Base-by-base conservation (phyloP, 345 rosid genomes). In the Arabidopsis suecica region DNA sequence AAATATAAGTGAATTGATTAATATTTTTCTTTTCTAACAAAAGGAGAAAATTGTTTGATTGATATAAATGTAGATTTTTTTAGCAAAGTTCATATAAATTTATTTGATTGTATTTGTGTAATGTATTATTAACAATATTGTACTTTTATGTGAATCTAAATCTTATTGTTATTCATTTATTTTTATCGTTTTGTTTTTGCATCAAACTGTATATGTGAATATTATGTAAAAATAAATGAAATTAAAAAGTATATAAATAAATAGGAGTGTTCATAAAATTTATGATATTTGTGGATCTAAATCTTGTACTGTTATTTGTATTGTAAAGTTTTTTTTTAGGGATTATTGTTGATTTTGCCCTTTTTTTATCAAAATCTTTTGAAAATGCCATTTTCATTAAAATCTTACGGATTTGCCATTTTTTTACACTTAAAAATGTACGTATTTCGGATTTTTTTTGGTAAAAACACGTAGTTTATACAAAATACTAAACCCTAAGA, bases 1-100 rank as follows among this genome's bases (percentile, higher is more conserved):
- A 71, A 65, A 50, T 47, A 18, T 38, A 69, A 42, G n/a, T 68
- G 33, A 50, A 55, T 12, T 55, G 1, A 9, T 13, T 49, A 25
- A 1, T 13, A 5, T 54, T 3, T 10, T 18, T 28, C 1, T 2
- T 69, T 6, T 3, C 0, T 0, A 6, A n/a, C 0, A 20, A 33
- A 33, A 18, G 3, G 37, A 42, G 0, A 51, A 7, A 12, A 63
- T 54, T 45, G 49, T 76, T 76, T 53, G 41, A 61, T 61, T 61
- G 23, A 38, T 66, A 51, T 0, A 59, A 40, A 3, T 49, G n/a
- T 65, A 30, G 10, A 44, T 55, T 14, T 55, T 14, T n/a, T 23
- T 23, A 23, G 25, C 25, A 23, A 23, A 23, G 25, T 23, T 23
- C 25, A 23, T 23, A 23, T 23, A 23, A 23, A 23, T 23, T 23